Base-by-base conservation (phyloP, 2,329 filamentous ascomycete genomes). In the Alternaria arborescens region DNA sequence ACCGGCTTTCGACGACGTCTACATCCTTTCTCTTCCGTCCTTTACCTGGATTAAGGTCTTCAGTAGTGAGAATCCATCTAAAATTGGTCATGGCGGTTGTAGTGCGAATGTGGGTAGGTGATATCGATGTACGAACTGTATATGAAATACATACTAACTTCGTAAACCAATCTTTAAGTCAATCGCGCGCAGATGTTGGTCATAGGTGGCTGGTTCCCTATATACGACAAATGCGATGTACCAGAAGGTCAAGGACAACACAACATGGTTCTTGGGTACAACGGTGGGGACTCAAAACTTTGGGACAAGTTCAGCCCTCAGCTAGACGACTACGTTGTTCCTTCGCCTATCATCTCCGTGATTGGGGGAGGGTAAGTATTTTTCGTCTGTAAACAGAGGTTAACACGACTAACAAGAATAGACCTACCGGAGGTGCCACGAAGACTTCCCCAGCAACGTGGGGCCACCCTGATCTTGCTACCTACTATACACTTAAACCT, bases 11-110 rank as follows among this genome's bases (percentile, higher is more conserved):
- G 86, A 89, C 68, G 87, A 90, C 75, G 81, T 86, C 55, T 90
- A 88, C 68, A 85, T 89, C 55, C 80, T 90, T 20, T 83, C 84
- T 8, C 79, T 90, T 16, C 88, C 88, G 1, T 85, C 86, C 1
- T 90, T 90, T 73, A 85, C 81, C 4, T 90, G 88, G 88, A 85
- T 88, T 63, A 86, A 85, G 63, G 80, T 83, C 66, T 85, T 82
- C 48, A 52, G 58, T 12, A 77, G 81, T 57, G 71, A 72, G 1
- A 60, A 32, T 40, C 56, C 58, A 4, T 55, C 47, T 42, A 78
- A 81, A 30, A 68, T 68, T 43, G 86, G 87, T 64, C 83, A 88
- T 71, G 84, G 83, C 26, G 79, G 87, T 28, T 85, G 82, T 36
- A 74, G 69, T 47, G 89, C 87, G 71, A 87, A 87, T 68, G 84